Percentiles rank a stretch among this genome's conserved stretches.
These are phyloP conservation scores for Acrocalymma vagum DNA, from an alignment of 2,329 filamentous ascomycete genomes.

Conservation along the genomic window DNA sequence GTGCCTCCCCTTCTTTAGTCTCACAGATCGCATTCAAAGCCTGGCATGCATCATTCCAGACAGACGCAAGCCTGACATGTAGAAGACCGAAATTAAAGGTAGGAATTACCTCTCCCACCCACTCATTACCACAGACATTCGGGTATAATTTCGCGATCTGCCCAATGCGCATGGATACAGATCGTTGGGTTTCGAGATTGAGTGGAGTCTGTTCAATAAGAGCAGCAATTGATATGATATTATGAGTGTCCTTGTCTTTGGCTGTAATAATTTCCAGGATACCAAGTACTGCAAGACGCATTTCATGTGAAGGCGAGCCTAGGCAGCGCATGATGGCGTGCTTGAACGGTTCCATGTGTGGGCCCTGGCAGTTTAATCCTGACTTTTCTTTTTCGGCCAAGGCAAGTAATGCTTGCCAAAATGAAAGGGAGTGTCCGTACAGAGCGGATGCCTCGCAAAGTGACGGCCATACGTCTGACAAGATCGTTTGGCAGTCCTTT, in stretches of 20 bases:
- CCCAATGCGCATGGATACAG: constrained; percentile 84
- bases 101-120: constrained; percentile 77
- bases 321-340: constrained; percentile 76
- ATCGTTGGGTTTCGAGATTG: constrained; percentile 77
- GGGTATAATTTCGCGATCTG: constrained; percentile 75
- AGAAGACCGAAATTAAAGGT: constrained; percentile 89
- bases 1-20: constrained; percentile 74
- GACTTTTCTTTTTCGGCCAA: constrained; percentile 71
- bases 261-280: constrained; percentile 70
- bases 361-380: constrained; percentile 58
- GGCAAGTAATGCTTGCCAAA: constrained; percentile 52
- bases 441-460: constrained; percentile 72
- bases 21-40: constrained; percentile 79
- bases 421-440: constrained; percentile 63
- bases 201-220: constrained; percentile 82
- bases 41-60: constrained; percentile 85
- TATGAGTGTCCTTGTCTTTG: constrained; percentile 58
- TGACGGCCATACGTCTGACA: constrained; percentile 65
- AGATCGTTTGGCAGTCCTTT: constrained; percentile 63
- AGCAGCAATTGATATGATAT: constrained; percentile 71
- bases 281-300: constrained; percentile 77
- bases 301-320: constrained; percentile 74
- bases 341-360: constrained; percentile 69
- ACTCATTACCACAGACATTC: constrained; percentile 65
- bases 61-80: constrained; percentile 81